Evolutionary conservation across 2,329 filamentous ascomycete genomes (phyloP).

Genomic region (Aureobasidium uvarum): DNA sequence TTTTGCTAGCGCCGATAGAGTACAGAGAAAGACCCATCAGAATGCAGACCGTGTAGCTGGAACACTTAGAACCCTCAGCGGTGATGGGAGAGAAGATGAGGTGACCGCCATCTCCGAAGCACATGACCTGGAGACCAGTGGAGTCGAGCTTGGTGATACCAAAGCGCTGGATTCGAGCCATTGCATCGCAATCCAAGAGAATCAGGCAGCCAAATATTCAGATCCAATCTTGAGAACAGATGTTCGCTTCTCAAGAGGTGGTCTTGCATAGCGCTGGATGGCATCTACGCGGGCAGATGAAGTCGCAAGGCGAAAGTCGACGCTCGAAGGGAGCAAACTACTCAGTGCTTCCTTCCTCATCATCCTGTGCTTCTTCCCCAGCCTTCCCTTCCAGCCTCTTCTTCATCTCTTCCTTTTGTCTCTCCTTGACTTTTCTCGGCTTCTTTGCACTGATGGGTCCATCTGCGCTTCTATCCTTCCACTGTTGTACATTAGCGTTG

Average conservation of each 20-base stretch:
- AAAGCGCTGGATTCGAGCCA: slow-evolving; percentile 22
- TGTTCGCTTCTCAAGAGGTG: no score
- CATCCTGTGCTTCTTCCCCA: neutral
- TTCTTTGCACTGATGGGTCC: slow-evolving; percentile 45
- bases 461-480: slow-evolving; percentile 44
- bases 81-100: slow-evolving; percentile 45
- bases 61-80: slow-evolving; percentile 45
- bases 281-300: neutral
- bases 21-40: slow-evolving; percentile 43
- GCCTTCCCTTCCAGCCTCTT: slow-evolving; percentile 32
- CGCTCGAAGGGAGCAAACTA: neutral
- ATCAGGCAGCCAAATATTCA: no score
- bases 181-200: no score
- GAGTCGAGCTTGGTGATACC: slow-evolving; percentile 44
- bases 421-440: slow-evolving; percentile 42
- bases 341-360: neutral
- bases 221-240: no score
- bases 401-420: slow-evolving; percentile 31
- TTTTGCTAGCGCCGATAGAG: slow-evolving; percentile 31
- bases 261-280: neutral
- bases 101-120: slow-evolving; percentile 44
- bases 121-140: slow-evolving; percentile 45
- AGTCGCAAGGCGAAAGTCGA: neutral
- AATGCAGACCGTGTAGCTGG: slow-evolving; percentile 49
- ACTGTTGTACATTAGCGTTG: slow-evolving; percentile 28